Evolutionary conservation across 2,329 filamentous ascomycete genomes (phyloP).

Genomic region (Bimuria novae-zelandiae): DNA sequence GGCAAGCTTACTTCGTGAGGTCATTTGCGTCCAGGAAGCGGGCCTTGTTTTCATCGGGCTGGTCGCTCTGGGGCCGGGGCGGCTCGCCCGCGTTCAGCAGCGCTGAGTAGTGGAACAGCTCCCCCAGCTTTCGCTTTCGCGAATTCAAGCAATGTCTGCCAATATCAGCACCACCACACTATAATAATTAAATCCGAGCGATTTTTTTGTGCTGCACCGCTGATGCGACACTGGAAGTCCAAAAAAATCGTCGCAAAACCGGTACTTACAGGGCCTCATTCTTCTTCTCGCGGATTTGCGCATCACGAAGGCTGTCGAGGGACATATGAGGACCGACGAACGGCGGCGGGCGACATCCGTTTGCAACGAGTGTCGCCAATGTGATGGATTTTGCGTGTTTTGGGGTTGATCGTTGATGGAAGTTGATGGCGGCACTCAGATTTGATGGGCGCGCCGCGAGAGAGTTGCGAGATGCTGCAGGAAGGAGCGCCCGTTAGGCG

Average conservation of each 20-base stretch:
- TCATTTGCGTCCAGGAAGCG: slow-evolving; percentile 63
- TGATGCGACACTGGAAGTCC: too few species aligned
- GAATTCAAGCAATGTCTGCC: slow-evolving; percentile 65
- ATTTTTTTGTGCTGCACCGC: slow-evolving; percentile 48
- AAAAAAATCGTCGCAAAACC: too few species aligned
- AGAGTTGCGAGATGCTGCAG: slow-evolving; percentile 26
- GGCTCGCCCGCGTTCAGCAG: slow-evolving; percentile 58
- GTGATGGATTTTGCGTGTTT: slow-evolving; percentile 43
- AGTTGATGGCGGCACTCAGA: slow-evolving; percentile 34
- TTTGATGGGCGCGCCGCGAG: slow-evolving; percentile 27
- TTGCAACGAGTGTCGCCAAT: slow-evolving; percentile 49
- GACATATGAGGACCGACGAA: slow-evolving; percentile 52
- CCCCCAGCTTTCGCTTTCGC: slow-evolving; percentile 88
- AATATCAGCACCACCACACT: slow-evolving; percentile 45
- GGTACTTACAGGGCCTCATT: slow-evolving; percentile 52
- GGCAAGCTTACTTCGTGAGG: slow-evolving; percentile 55
- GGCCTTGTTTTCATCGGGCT: slow-evolving; percentile 57
- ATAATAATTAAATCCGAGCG: slow-evolving; percentile 45
- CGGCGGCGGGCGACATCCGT: slow-evolving; percentile 53
- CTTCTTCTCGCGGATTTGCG: slow-evolving; percentile 45
- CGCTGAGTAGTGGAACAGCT: slow-evolving; percentile 81
- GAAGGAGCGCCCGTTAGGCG: slow-evolving; percentile 20
- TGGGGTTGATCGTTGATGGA: slow-evolving; percentile 41
- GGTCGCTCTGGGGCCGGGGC: slow-evolving; percentile 58
- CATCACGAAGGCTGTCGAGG: slow-evolving; percentile 51